Evolutionary conservation across 2,329 filamentous ascomycete species (phyloP), one percentile per base, ranked within the genome.

Genomic region (Cladophialophora immunda): DNA sequence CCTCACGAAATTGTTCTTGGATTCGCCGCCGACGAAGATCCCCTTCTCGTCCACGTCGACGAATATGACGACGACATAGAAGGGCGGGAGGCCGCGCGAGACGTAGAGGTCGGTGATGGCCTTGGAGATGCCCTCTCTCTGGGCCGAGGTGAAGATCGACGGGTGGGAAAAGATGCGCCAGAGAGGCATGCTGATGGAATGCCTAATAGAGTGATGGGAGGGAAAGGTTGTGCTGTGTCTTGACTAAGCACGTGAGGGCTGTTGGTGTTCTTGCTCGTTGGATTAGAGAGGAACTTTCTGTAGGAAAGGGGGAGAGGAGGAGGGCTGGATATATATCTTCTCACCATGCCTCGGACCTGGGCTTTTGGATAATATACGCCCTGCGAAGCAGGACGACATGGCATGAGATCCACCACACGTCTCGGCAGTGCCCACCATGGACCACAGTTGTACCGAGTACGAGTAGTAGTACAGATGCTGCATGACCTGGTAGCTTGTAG

Each of bases 51-150:
- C 45, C 19, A 72, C 45, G 19, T 65, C 50, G 11, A 73, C 53
- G 70, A 76, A 77, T 8, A 76, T 68, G 15, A 68, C 66, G 13
- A 75, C 70, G 54, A 76, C 74, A 62, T 77, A 77, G 68, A 77
- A 77, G 13, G 72, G 70, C 0, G 75, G 74, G 1, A 77, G 69
- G 11, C 74, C 73, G 22, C 64, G 3, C 0, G 61, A 36, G 19
- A 68, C 67, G 55, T 76, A 77, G 11, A 74, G 62, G 2, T 73
- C 67, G 2, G 76, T 77, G 36, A 76, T 72, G 54, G 71, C 71
- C 53, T 70, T 25, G 36, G 68, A 71, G 32, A 76, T 66, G 19
- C 60, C 32, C 4, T 19, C 15, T 15, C 63, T 55, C 57, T 70
- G 66, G 22, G 15, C 22, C 17, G 29, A 7, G 6, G 38, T 58